phyloP scores from a whole-genome alignment of 208 protist genomes.

The Acanthamoeba divionensis region DNA sequence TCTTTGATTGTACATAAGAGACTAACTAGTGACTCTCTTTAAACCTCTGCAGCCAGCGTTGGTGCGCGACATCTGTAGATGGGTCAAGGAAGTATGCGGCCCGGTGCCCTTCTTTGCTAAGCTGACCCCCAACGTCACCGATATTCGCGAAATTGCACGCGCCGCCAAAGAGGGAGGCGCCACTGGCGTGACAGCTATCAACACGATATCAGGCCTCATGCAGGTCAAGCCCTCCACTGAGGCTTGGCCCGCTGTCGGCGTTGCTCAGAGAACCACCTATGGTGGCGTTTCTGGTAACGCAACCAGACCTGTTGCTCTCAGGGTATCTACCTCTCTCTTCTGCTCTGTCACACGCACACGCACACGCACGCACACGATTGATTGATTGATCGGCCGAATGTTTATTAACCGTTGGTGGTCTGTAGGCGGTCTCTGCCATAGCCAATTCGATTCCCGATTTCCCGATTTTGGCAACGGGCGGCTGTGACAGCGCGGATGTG shows the following conservation, averaged over 20 bases:
- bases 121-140: constrained; percentile 89
- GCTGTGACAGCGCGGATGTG: constrained; percentile 78
- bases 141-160: constrained; percentile 81
- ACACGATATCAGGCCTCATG: constrained; percentile 87
- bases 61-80: constrained; percentile 83
- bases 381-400: not conserved
- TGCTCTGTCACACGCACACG: no score
- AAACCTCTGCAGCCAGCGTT: constrained; percentile 61
- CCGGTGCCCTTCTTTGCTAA: constrained; percentile 89
- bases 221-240: constrained; percentile 67
- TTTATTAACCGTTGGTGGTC: not conserved
- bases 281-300: constrained; percentile 88
- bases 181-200: constrained; percentile 87
- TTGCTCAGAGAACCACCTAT: constrained; percentile 82
- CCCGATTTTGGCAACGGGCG: constrained; percentile 87
- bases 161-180: constrained; percentile 85
- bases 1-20: not conserved
- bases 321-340: not conserved
- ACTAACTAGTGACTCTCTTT: not conserved
- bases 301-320: constrained; percentile 82
- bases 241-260: constrained; percentile 82
- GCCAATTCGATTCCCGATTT: constrained; percentile 70
- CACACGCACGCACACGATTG: no score
- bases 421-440: constrained; percentile 76
- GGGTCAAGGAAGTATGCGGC: constrained; percentile 76